Evolutionary conservation across 495 filamentous ascomycete genomes (phyloP), one percentile per base, ranked within the genome.

Genomic region (Talaromyces adpressus): DNA sequence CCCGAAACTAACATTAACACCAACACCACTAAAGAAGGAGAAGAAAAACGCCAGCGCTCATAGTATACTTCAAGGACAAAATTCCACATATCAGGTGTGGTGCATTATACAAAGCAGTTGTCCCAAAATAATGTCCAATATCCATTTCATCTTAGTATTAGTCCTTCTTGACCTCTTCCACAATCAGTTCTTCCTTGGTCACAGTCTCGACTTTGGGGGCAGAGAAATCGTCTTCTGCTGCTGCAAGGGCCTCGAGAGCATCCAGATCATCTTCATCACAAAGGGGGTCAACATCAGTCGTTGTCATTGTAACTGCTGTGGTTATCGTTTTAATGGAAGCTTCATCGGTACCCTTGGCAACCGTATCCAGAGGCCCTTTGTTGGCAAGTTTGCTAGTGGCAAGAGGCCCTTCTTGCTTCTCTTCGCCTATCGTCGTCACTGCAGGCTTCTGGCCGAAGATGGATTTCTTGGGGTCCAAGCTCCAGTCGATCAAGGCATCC

Each of bases 401-500:
- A 52, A 62, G 60, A 32, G 60, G 60, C 7, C 45, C 47, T 18
- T 30, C 60, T 18, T 52, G 41, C 39, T 62, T 49, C 4, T 53
- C 39, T 18, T 49, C 45, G n/a, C 14, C n/a, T 20, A 11, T 53
- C 1, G 36, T 47, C 45, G 20, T 51, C 11, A 20, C 29, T 27
- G 11, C 62, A 51, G 62, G 20, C 7, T 57, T 36, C 12, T 12
- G 25, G 12, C 12, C 25, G 22, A 64, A 64, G n/a, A 65, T 65
- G 22, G 73, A 68, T 32, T 62, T 67, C 25, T 62, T 68, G 5
- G 76, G 67, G 3, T 83, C 81, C 64, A 98, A 72, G 73, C 86
- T 84, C 94, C 94, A 98, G 72, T 97, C 87, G 70, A 98, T 92
- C 67, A 82, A 81, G n/a, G 82, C 86, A 5, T 86, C 88, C 34